Base-by-base conservation (phyloP, 768 basidiomycete genomes). In the Boletus vermiculosoides region DNA sequence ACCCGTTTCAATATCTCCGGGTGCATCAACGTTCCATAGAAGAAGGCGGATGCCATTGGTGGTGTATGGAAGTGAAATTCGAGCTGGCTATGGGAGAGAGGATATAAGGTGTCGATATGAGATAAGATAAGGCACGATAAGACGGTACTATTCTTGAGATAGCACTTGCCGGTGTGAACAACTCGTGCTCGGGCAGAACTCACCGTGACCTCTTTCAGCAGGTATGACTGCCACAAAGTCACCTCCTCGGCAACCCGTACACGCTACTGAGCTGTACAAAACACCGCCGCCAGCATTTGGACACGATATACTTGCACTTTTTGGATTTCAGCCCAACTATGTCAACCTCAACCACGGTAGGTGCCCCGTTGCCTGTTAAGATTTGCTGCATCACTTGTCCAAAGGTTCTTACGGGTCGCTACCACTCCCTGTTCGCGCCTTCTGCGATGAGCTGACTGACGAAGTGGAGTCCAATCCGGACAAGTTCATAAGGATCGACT, bases 21-120 rank as follows among this genome's bases (percentile, higher is more conserved):
- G 64, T 94, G 92, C 79, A 95, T 85, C 22, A 98, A 76, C 0
- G 92, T 96, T 13, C 95, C 95, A 71, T 95, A 94, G 76, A 93
- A 90, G 72, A 94, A 95, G 18, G 86, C 86, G 25, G 76, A 73
- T 58, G 69, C 45, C 74, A 76, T 76, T 18, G 53, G 18, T 30
- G 47, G 20, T 23, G 25, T 52, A 18, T 36, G 31, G 15, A 42
- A 45, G 11, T 1, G 33, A 53, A 37, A 28, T 54, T 45, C 23
- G 42, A 37, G 18, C 34, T 45, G 36, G 40, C 10, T 23, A 28
- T 41, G 40, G 33, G 46, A 40, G 39, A 16, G n/a, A 40, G n/a
- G 25, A n/a, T 28, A 39, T 25, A 25, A 15, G n/a, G 13, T 1
- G 25, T 33, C 12, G 11, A 28, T 31, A 7, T 9, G 34, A 51